A percentile compares a stretch with the other conserved stretches of the same genome.
phyloP scores from a whole-genome alignment of 352 stramenopile genomes.

The Pythium utonaiense region DNA sequence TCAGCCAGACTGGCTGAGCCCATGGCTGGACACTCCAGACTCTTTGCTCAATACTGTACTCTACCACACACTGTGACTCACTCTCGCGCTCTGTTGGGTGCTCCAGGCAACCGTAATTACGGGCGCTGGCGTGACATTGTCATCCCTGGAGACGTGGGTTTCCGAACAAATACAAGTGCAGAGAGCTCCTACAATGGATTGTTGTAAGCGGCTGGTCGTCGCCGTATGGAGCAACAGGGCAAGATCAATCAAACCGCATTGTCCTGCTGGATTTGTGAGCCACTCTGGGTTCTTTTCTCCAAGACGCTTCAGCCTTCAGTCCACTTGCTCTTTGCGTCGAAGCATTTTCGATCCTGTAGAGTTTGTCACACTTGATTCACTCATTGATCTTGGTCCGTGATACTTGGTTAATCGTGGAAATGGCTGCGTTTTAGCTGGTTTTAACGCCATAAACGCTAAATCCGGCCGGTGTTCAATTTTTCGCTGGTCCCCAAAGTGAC shows the following conservation, averaged over 20 bases:
- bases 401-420: not conserved
- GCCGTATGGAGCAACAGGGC: not conserved
- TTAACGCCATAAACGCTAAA: not conserved
- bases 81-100: not conserved
- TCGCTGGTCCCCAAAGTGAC: conserved; percentile 5
- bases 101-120: too few species aligned
- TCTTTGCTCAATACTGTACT: too few species aligned
- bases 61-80: not conserved
- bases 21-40: too few species aligned
- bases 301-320: not conserved
- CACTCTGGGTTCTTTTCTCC: conserved; percentile 2
- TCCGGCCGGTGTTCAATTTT: not conserved
- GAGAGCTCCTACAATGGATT: not conserved
- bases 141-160: not conserved
- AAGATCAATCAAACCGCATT: not conserved
- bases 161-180: not conserved
- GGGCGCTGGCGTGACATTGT: not conserved
- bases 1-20: too few species aligned
- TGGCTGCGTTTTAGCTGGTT: not conserved
- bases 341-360: not conserved
- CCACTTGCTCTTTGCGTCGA: not conserved
- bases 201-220: not conserved
- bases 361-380: conserved; percentile 2
- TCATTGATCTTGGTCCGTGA: not conserved
- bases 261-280: conserved; percentile 1